Evolutionary conservation across 345 rosid genomes (phyloP), one percentile per base, ranked within the genome.

Genomic region (Acer saccharum): DNA sequence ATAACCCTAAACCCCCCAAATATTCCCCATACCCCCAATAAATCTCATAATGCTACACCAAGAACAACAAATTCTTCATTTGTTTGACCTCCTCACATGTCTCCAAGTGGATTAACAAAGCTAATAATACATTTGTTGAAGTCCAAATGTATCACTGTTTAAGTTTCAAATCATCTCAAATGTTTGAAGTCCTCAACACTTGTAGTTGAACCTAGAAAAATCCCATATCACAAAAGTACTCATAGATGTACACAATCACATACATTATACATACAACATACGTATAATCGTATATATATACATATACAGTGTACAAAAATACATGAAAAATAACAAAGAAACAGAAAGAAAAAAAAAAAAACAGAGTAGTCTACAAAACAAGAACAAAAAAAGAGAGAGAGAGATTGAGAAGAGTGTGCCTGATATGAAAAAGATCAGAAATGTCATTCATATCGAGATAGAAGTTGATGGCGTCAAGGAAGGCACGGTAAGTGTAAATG

Each of bases 401-500:
- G 39, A 0, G 39, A 25, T 7, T 18, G 29, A 7, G 17, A 63
- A 73, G 52, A n/a, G 17, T 16, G 57, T 68, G 84, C 92, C 90
- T 81, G 39, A 90, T 74, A 54, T 90, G 92, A 76, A 90, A 86
- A 70, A 87, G 80, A 13, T 79, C 77, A 25, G 90, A 87, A 68
- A 84, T 32, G 61, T 86, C 88, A 52, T 74, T 44, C 80, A 65
- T 83, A 58, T 79, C 73, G 65, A 82, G 83, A 78, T 84, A 86
- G 78, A 89, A 89, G 74, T 83, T 82, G 69, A 87, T 69, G 18
- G 90, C 89, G 68, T 89, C 90, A 21, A 90, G 61, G 80, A 90
- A 90, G 20, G 86, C 86, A 44, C 79, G 79, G 79, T 86, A 89
- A 27, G 88, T 80, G 76, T 50, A 75, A 54, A 83, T 52, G 68